Percentiles rank a stretch among this genome's conserved stretches.
Conservation (phyloP, 1,139 yeast genomes). For the Candida neerlandica region DNA sequence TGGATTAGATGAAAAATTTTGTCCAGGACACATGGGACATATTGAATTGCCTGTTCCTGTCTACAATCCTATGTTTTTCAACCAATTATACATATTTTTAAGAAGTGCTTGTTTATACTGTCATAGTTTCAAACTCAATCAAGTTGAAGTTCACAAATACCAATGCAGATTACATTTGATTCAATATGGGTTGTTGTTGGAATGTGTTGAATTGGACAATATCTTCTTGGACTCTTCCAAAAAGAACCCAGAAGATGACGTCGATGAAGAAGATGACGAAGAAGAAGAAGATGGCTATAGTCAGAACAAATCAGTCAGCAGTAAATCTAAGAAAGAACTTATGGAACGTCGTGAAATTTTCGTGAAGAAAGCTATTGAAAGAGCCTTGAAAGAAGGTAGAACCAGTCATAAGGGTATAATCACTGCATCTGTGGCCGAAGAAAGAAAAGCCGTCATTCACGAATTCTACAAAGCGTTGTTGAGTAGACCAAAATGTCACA, state of each 20-base stretch:
- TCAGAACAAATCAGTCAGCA: constrained; percentile 25
- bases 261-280: constrained; percentile 38
- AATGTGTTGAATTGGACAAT: constrained; percentile 71
- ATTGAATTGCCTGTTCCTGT: constrained; percentile 95
- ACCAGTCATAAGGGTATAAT: constrained; percentile 66
- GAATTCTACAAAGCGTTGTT: constrained; percentile 75
- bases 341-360: constrained; percentile 64
- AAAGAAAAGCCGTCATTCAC: constrained; percentile 75
- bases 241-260: constrained; percentile 35
- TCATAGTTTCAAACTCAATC: constrained; percentile 74
- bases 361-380: constrained; percentile 69
- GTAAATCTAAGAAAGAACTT: constrained; percentile 48
- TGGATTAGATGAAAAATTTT: constrained; percentile 90
- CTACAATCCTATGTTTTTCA: constrained; percentile 92
- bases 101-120: constrained; percentile 90
- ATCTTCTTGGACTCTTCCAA: constrained; percentile 44
- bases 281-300: constrained; percentile 20
- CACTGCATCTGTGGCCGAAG: constrained; percentile 85
- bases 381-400: constrained; percentile 79
- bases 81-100: constrained; percentile 81
- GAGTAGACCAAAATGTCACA: constrained; percentile 85
- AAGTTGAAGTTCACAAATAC: constrained; percentile 70
- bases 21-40: constrained; percentile 99
- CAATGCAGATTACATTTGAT: constrained; percentile 79
- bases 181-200: constrained; percentile 86